These are phyloP conservation scores for Allium fistulosum DNA, from an alignment of 106 monocot species.

Conservation along the genomic window DNA sequence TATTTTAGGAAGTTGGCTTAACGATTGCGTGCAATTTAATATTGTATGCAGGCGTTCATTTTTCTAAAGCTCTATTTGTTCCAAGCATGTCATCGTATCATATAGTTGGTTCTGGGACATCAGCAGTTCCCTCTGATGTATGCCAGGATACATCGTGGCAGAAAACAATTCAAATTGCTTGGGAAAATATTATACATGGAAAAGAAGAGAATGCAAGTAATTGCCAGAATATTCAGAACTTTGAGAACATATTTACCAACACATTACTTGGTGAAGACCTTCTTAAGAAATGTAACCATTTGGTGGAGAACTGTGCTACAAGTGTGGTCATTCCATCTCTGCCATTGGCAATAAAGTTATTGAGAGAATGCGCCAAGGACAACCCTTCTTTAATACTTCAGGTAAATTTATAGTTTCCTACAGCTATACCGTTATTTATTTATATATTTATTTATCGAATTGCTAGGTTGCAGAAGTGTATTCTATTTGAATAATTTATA, in stretches of 20 bases:
- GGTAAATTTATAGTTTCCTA: slow-evolving; percentile 28
- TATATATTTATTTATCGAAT: too few species aligned
- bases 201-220: slow-evolving; percentile 30
- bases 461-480: background rate
- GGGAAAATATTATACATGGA: slow-evolving; percentile 63
- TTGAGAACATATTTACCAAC: slow-evolving; percentile 14
- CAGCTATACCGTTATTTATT: too few species aligned
- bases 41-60: slow-evolving; percentile 46
- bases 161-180: slow-evolving; percentile 42
- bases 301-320: slow-evolving; percentile 5
- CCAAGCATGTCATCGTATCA: slow-evolving; percentile 52
- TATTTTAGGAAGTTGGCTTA: too few species aligned
- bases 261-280: slow-evolving; percentile 21
- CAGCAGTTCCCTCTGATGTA: slow-evolving; percentile 24
- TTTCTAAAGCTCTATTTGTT: slow-evolving; percentile 80
- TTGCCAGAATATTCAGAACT: slow-evolving; percentile 14
- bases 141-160: slow-evolving; percentile 73
- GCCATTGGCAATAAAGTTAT: slow-evolving; percentile 48
- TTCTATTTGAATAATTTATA: background rate
- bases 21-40: too few species aligned
- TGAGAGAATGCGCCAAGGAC: slow-evolving; percentile 49
- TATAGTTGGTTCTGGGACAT: slow-evolving; percentile 40
- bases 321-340: slow-evolving; percentile 57
- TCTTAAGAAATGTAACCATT: slow-evolving; percentile 19
- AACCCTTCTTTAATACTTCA: slow-evolving; percentile 45